Base-by-base conservation (phyloP, 2,329 filamentous ascomycete species). In the Hypoxylon rubiginosum region DNA sequence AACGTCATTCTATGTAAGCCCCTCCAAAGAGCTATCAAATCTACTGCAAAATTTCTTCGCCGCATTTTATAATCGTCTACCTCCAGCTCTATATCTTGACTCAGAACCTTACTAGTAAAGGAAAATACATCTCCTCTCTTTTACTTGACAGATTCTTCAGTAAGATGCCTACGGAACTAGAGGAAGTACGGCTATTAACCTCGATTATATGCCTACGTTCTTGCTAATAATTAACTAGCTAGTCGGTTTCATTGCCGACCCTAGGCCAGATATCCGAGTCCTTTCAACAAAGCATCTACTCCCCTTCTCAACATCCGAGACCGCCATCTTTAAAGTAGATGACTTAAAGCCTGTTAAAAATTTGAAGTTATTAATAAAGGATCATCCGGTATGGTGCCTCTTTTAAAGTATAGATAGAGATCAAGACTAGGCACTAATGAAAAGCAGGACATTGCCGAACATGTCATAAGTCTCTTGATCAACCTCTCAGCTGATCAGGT, bases 161-260 rank as follows among this genome's bases (percentile, higher is more conserved):
- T 66, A 85, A 70, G 32, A 94, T 94, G 92, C 87, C 91, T 58
- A 90, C 90, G 46, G 91, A 94, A 82, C 79, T 94, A 48, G 91
- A 93, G 82, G 91, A 94, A 81, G 91, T 92, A 82, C 45, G 76
- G 46, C 13, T 19, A n/a, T 34, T 64, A 19, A 15, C 67, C 58
- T n/a, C 39, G 21, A 41, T 32, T 32, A 66, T 56, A 54, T 41
- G 4, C 13, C 28, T 13, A 4, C 58, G 28, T 17, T 17, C n/a
- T 46, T 61, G 54, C 66, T 68, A 24, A 61, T 57, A 59, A 32
- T 46, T n/a, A 48, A 26, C 30, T 72, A 97, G 93, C 89, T 97
- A 58, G 93, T 97, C 67, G 93, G 94, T 78, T 97, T 98, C 81
- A 92, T 98, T 64, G 91, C 92, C 79, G 91, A 97, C 81, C 92